Evolutionary conservation across 2,329 filamentous ascomycete genomes (phyloP).

Genomic region (Hypoxylon sp.): DNA sequence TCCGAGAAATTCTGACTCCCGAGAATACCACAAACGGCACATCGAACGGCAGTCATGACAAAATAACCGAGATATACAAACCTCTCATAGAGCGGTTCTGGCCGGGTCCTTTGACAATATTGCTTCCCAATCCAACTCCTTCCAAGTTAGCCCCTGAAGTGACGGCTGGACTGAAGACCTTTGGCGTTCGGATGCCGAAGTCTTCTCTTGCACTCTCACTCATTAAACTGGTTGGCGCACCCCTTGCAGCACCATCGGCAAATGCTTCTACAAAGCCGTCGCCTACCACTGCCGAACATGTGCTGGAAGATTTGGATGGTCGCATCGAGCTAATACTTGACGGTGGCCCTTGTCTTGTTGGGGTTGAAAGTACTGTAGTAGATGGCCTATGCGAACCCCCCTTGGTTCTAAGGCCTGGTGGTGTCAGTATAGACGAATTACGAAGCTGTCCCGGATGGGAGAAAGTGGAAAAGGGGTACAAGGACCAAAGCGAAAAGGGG

Average conservation of each 20-base stretch:
- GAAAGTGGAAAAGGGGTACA: slow-evolving; percentile 77
- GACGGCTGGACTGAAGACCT: slow-evolving; percentile 83
- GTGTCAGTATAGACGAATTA: slow-evolving; percentile 83
- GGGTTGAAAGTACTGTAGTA: slow-evolving; percentile 96
- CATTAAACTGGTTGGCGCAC: slow-evolving; percentile 79
- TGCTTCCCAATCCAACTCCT: slow-evolving; percentile 77
- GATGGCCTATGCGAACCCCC: slow-evolving; percentile 87
- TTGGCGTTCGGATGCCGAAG: slow-evolving; percentile 89
- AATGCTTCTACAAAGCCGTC: slow-evolving; percentile 95
- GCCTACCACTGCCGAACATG: slow-evolving; percentile 89
- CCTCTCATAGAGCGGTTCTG: slow-evolving; percentile 85
- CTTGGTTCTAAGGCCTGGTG: slow-evolving; percentile 84
- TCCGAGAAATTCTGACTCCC: slow-evolving; percentile 66
- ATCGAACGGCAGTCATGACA: slow-evolving; percentile 45
- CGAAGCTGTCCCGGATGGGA: slow-evolving; percentile 82
- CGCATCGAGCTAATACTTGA: slow-evolving; percentile 89
- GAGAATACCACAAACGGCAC: slow-evolving; percentile 37
- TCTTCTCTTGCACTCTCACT: slow-evolving; percentile 85
- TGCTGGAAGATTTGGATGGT: slow-evolving; percentile 82
- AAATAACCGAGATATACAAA: slow-evolving; percentile 78
- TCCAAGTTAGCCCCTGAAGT: slow-evolving; percentile 87
- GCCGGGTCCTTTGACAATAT: slow-evolving; percentile 92
- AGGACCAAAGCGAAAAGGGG: slow-evolving; percentile 74
- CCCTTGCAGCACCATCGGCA: slow-evolving; percentile 89
- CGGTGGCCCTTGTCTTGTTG: slow-evolving; percentile 84